Evolutionary conservation across 768 basidiomycete species (phyloP).

Genomic region (Clitopilus passeckerianus): DNA sequence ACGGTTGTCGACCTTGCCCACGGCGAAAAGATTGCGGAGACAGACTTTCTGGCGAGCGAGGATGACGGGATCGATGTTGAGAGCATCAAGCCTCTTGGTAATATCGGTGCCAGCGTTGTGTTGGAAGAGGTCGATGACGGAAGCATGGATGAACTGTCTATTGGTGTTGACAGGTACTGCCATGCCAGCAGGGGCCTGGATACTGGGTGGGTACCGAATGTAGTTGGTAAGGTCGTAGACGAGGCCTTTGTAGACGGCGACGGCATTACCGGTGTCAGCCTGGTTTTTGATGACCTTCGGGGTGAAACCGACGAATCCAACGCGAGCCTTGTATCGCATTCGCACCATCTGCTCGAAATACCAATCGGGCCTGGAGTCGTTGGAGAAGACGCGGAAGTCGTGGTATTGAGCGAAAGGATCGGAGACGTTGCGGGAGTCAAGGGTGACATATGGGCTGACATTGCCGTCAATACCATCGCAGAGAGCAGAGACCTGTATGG

Average conservation of each 20-base stretch:
- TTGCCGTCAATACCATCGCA: slow-evolving; percentile 82
- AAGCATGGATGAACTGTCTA: slow-evolving; percentile 60
- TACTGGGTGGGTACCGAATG: slow-evolving; percentile 60
- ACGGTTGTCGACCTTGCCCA: slow-evolving; percentile 90
- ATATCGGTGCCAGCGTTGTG: slow-evolving; percentile 73
- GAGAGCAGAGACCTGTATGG: slow-evolving; percentile 74
- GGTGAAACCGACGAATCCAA: slow-evolving; percentile 85
- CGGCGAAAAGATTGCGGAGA: slow-evolving; percentile 87
- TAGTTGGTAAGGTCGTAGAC: slow-evolving; percentile 89
- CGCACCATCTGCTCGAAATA: slow-evolving; percentile 92
- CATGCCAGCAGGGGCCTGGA: slow-evolving; percentile 41
- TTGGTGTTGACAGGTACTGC: slow-evolving; percentile 41
- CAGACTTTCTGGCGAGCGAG: slow-evolving; percentile 79
- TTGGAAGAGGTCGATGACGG: slow-evolving; percentile 72
- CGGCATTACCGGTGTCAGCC: slow-evolving; percentile 55
- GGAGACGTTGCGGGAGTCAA: slow-evolving; percentile 73
- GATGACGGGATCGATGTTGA: slow-evolving; percentile 55
- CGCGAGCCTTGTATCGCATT: slow-evolving; percentile 86
- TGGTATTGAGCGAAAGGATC: slow-evolving; percentile 82
- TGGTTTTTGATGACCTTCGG: slow-evolving; percentile 68
- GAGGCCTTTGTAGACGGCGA: slow-evolving; percentile 83
- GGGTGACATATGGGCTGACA: slow-evolving; percentile 79
- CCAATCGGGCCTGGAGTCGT: slow-evolving; percentile 96
- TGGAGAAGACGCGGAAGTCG: slow-evolving; percentile 88
- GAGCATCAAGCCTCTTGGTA: slow-evolving; percentile 64